A percentile compares a stretch with the other conserved stretches of the same genome.
Conservation (phyloP, 2,329 filamentous ascomycete genomes). For the Thelonectria rubi region DNA sequence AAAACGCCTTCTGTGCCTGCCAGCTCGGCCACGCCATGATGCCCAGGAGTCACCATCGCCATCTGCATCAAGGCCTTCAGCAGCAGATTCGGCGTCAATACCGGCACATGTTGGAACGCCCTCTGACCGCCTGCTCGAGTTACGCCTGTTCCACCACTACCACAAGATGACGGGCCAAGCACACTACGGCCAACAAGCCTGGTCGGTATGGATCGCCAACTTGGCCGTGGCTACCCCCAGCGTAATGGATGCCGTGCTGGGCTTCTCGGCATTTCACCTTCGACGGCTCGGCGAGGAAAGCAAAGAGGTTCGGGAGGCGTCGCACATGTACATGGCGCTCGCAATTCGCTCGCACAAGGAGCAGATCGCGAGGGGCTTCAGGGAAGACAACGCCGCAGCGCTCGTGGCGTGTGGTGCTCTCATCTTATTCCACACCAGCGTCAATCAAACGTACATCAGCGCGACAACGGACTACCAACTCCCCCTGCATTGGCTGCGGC, state of each 20-base stretch:
- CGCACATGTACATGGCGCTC: constrained; percentile 19
- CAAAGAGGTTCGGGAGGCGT: constrained; percentile 2
- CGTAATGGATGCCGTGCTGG: constrained; percentile 21
- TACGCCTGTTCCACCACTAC: constrained; percentile 23
- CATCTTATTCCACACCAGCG: constrained; percentile 21
- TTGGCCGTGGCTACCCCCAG: not conserved
- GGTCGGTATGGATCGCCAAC: constrained; percentile 17
- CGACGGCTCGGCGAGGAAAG: constrained; percentile 6
- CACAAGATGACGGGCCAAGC: constrained; percentile 6
- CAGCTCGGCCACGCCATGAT: not conserved
- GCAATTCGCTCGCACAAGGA: constrained; percentile 19
- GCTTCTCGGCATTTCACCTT: constrained; percentile 24
- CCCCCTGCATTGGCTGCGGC: constrained; percentile 24
- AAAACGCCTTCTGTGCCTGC: not conserved
- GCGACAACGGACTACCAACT: not conserved
- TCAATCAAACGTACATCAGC: constrained; percentile 16
- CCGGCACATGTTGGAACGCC: constrained; percentile 5
- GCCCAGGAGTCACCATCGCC: not conserved
- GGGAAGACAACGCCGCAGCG: constrained; percentile 3
- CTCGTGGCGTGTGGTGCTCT: constrained; percentile 15
- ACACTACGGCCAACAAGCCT: not conserved
- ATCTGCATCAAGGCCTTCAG: not conserved
- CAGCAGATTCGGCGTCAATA: not conserved
- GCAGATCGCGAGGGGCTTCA: not conserved
- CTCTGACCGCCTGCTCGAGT: constrained; percentile 1